Percentiles rank a stretch among this genome's conserved stretches.
phyloP scores from a whole-genome alignment of 805 yeast genomes.

The Candida montana region DNA sequence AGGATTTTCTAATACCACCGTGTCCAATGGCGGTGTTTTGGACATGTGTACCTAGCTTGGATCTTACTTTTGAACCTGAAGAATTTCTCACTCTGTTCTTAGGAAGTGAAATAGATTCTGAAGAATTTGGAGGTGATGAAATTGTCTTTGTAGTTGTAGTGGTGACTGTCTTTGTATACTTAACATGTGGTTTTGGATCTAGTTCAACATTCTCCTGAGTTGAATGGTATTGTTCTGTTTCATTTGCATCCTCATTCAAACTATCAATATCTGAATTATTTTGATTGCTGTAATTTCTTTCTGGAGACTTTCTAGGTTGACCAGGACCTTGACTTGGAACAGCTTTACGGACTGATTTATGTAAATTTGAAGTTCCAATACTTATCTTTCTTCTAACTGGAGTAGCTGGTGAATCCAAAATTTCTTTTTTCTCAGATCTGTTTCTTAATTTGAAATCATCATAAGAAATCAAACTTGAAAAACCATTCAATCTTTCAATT shows the following conservation, averaged over 20 bases:
- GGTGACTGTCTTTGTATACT: constrained; percentile 25
- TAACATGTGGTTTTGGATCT: constrained; percentile 14
- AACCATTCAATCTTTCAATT: constrained; percentile 61
- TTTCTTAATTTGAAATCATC: constrained; percentile 56
- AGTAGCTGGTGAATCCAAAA: constrained; percentile 49
- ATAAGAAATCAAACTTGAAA: constrained; percentile 54
- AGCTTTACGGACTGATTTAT: constrained; percentile 62
- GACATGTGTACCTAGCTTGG: constrained; percentile 21
- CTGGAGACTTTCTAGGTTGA: constrained; percentile 76
- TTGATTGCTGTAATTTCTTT: constrained; percentile 23
- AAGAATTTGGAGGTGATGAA: constrained; percentile 26
- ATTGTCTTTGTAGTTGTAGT: constrained; percentile 27
- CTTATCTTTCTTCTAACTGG: constrained; percentile 69
- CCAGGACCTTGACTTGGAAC: constrained; percentile 95
- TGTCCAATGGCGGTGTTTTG: constrained; percentile 18
- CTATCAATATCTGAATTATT: constrained; percentile 25
- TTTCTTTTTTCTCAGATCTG: constrained; percentile 23
- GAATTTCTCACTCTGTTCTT: constrained; percentile 22
- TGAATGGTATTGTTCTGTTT: constrained; percentile 14
- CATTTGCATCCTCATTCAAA: constrained; percentile 24
- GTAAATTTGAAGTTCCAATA: constrained; percentile 61
- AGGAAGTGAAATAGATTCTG: constrained; percentile 20
- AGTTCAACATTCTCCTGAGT: constrained; percentile 17
- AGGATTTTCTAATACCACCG: constrained; percentile 24
- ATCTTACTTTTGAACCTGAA: constrained; percentile 28